A percentile compares a stretch with the other conserved stretches of the same genome.
Evolutionary conservation across 228 moss, liverwort and hornwort genomes (phyloP).

Genomic region (Sphagnum magellanicum): DNA sequence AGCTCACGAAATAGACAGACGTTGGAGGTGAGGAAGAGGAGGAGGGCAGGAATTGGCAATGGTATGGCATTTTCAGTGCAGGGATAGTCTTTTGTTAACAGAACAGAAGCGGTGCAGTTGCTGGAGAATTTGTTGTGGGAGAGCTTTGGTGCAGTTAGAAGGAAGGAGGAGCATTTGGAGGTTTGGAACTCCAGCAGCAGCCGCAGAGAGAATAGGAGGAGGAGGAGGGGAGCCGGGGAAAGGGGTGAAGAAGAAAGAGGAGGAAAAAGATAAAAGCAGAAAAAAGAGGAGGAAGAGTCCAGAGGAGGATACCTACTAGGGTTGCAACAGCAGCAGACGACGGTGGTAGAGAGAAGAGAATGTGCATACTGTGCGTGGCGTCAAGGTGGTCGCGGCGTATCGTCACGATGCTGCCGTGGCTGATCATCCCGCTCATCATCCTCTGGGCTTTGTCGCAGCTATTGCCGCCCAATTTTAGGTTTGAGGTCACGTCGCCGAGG

Average conservation of each 20-base stretch:
- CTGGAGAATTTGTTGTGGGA: neutral
- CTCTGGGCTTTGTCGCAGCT: constrained; percentile 82
- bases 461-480: constrained; percentile 66
- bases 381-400: constrained; percentile 95
- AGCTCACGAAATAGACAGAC: neutral
- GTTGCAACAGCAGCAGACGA: constrained; percentile 18
- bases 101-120: neutral
- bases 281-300: too few relatives aligned
- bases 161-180: neutral
- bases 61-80: neutral
- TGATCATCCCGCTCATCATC: constrained; percentile 77
- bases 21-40: neutral
- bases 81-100: neutral
- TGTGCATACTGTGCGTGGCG: constrained; percentile 90
- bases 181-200: neutral
- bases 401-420: constrained; percentile 88
- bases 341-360: constrained; percentile 19
- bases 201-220: neutral
- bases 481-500: constrained; percentile 81
- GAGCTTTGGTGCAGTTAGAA: neutral
- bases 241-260: constrained; percentile 1
- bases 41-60: neutral
- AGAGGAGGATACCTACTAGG: neutral
- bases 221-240: neutral
- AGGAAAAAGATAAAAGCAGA: neutral